Evolutionary conservation across 805 yeast genomes (phyloP), one percentile per base, ranked within the genome.

Genomic region (Candida saitoana): DNA sequence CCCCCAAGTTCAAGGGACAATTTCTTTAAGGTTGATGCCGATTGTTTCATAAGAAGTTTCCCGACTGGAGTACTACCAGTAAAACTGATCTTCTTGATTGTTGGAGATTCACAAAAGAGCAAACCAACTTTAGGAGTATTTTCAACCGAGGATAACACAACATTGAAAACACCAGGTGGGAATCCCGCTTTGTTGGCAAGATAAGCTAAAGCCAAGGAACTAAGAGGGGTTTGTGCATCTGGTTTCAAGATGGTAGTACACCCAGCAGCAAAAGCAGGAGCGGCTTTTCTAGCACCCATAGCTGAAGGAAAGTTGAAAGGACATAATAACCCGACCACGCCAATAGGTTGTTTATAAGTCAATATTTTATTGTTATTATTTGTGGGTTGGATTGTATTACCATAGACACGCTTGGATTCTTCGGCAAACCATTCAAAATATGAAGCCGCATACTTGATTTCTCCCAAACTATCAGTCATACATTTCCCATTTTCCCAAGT

Each of bases 61-160:
- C 93, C 93, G 6, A 84, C 83, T 6, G 71, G 72, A 2, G 93
- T 84, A 22, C 89, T 82, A 7, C 93, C 93, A 8, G 93, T 85
- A 65, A 84, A 84, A 3, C 89, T 80, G 38, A 84, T 71, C 57
- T 84, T 84, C 54, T 74, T 73, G 46, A 85, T 71, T n/a, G 57
- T 49, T 3, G 74, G 74, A 39, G 77, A 73, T 55, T 74, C 77
- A 53, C 83, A 77, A 43, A 80, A 58, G 49, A 63, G 71, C 43
- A 73, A 58, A 11, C 84, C 84, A 47, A 73, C 61, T 40, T 64
- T 71, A 22, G 82, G 80, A 5, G 82, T 77, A 39, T 66, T 65
- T 41, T 71, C 72, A 43, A 68, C 67, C 6, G 79, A 69, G 11
- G 59, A 52, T 37, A 76, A 53, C 6, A 77, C 71, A 18, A 79